Evolutionary conservation across 768 basidiomycete species (phyloP).

Genomic region (Cytidiella melzeri): DNA sequence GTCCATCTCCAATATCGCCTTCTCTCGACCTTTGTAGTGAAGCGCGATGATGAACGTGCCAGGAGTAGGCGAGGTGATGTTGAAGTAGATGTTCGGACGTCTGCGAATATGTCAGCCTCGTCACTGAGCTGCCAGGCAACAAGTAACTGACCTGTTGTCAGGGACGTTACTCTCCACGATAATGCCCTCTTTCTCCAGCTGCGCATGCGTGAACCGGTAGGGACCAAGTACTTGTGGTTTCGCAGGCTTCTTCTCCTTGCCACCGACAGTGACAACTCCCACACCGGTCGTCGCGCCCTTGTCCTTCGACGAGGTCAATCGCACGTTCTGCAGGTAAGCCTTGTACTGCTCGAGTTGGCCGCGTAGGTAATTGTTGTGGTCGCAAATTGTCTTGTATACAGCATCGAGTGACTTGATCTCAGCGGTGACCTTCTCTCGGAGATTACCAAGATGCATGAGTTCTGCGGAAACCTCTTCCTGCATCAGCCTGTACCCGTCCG

Average conservation of each 20-base stretch:
- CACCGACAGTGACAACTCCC: slow-evolving; percentile 92
- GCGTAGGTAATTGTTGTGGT: slow-evolving; percentile 97
- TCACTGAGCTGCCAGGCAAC: slow-evolving; percentile 2
- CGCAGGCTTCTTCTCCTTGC: slow-evolving; percentile 90
- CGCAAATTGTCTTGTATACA: slow-evolving; percentile 99
- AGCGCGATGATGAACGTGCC: slow-evolving; percentile 98
- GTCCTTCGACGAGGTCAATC: slow-evolving; percentile 82
- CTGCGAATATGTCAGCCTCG: slow-evolving; percentile 35
- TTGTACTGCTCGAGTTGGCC: slow-evolving; percentile 99
- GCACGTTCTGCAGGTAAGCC: slow-evolving; percentile 96
- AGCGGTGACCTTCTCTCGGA: slow-evolving; percentile 89
- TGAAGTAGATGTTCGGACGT: slow-evolving; percentile 98
- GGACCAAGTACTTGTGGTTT: slow-evolving; percentile 90
- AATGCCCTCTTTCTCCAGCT: slow-evolving; percentile 98
- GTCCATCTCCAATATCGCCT: slow-evolving; percentile 99
- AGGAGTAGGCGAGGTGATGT: slow-evolving; percentile 94
- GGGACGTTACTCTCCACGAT: slow-evolving; percentile 99
- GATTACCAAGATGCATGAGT: slow-evolving; percentile 91
- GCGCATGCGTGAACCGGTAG: slow-evolving; percentile 96
- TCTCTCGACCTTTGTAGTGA: slow-evolving; percentile 98
- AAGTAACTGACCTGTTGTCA: slow-evolving; percentile 74
- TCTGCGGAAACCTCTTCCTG: slow-evolving; percentile 96
- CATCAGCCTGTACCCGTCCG: slow-evolving; percentile 90
- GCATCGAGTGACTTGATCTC: slow-evolving; percentile 93
- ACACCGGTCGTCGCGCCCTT: slow-evolving; percentile 85